These are phyloP conservation scores for Apiospora sp. DNA, from an alignment of 2,329 filamentous ascomycete genomes.

Conservation along the genomic window DNA sequence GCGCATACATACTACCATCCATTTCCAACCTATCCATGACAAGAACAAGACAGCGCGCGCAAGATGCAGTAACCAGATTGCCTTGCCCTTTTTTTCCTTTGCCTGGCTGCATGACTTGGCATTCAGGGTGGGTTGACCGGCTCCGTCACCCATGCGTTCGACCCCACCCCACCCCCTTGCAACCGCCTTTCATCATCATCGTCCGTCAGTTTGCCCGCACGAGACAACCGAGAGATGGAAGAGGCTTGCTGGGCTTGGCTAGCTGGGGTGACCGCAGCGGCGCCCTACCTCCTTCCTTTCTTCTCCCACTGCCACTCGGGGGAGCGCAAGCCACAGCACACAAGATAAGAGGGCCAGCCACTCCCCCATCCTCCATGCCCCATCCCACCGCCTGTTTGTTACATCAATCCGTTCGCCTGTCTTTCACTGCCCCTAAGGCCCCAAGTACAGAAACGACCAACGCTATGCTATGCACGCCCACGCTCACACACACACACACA, in stretches of 20 bases:
- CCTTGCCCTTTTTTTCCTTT: conserved; percentile 17
- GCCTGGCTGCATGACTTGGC: conserved; percentile 32
- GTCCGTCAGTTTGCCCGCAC: conserved; percentile 20
- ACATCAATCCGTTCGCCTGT: background rate
- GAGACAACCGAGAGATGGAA: conserved; percentile 23
- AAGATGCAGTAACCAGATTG: conserved; percentile 16
- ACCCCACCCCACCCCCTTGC: conserved; percentile 24
- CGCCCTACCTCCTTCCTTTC: conserved; percentile 23
- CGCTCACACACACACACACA: background rate
- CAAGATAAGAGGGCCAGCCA: conserved; percentile 12
- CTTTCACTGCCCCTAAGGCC: background rate
- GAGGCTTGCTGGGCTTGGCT: conserved; percentile 23
- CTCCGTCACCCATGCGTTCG: conserved; percentile 30
- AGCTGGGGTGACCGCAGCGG: background rate
- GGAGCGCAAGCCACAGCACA: conserved; percentile 9
- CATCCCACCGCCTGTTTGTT: conserved; percentile 20
- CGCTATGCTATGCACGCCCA: conserved; percentile 9
- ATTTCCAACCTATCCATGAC: conserved; percentile 16
- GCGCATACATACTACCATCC: conserved; percentile 5
- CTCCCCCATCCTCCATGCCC: background rate
- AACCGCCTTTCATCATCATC: conserved; percentile 31
- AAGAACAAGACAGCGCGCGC: conserved; percentile 9
- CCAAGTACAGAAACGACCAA: background rate
- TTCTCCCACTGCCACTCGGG: background rate
- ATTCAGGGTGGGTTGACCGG: conserved; percentile 28